Evolutionary conservation across 441 rosid genomes (phyloP).

Genomic region (Gossypium armourianum): DNA sequence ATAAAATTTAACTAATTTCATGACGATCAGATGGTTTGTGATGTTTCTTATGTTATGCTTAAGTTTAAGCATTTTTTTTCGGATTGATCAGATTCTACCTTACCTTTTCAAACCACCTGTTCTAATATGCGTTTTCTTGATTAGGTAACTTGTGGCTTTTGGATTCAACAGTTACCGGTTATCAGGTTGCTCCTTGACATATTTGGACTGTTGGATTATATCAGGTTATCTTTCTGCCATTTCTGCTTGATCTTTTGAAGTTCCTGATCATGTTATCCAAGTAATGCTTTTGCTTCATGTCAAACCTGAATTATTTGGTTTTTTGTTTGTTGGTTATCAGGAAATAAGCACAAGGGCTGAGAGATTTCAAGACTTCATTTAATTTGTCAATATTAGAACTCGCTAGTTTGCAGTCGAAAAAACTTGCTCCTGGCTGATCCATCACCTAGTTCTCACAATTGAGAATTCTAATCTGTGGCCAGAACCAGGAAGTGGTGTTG

Average conservation of each 20-base stretch:
- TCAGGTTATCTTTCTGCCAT: constrained; percentile 23
- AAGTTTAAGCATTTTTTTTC: neutral
- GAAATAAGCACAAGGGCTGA: constrained; percentile 14
- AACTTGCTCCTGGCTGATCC: constrained; percentile 12
- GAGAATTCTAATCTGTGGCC: neutral
- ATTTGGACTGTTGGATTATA: constrained; percentile 16
- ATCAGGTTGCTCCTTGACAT: neutral
- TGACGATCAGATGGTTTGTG: constrained; percentile 11
- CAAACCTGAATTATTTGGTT: constrained; percentile 13
- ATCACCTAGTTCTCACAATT: constrained; percentile 9
- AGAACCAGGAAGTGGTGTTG: constrained; percentile 13
- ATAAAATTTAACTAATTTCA: neutral
- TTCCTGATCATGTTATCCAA: constrained; percentile 16
- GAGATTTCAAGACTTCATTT: neutral
- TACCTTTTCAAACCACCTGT: neutral
- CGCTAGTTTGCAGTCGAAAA: neutral
- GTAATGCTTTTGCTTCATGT: neutral
- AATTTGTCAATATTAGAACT: neutral
- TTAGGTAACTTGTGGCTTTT: constrained; percentile 20
- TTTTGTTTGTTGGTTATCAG: constrained; percentile 8
- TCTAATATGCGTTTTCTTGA: constrained; percentile 6
- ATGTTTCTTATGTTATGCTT: neutral
- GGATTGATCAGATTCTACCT: constrained; percentile 11
- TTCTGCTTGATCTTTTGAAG: constrained; percentile 1
- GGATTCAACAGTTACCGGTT: constrained; percentile 12